A percentile compares a stretch with the other conserved stretches of the same genome.
These are phyloP conservation scores for Colletotrichum eleusines DNA, from an alignment of 2,329 filamentous ascomycete genomes.

Conservation along the genomic window DNA sequence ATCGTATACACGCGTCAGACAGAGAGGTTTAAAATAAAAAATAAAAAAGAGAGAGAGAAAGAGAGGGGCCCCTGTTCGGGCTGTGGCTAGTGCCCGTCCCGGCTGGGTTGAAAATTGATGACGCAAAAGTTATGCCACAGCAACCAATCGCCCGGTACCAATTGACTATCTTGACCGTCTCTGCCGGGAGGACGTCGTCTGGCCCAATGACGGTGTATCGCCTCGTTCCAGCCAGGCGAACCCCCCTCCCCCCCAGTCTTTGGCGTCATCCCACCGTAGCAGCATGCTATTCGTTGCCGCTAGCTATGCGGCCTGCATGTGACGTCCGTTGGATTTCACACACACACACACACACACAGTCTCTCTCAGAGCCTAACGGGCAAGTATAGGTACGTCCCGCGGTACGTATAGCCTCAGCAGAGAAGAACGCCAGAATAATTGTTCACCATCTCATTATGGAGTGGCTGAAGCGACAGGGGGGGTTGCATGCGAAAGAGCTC, in stretches of 20 bases:
- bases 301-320: conserved; percentile 37
- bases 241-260: conserved; percentile 29
- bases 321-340: conserved; percentile 33
- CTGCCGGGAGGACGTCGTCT: background rate
- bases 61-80: conserved; percentile 27
- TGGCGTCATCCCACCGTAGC: conserved; percentile 39
- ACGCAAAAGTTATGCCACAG: conserved; percentile 43
- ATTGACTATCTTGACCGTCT: conserved; percentile 21
- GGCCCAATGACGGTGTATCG: conserved; percentile 32
- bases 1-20: background rate
- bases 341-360: too few relatives aligned
- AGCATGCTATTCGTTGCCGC: conserved; percentile 23
- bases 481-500: background rate
- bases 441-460: conserved; percentile 33
- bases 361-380: conserved; percentile 5
- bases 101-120: conserved; percentile 41
- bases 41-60: too few relatives aligned
- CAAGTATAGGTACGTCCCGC: background rate
- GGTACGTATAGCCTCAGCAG: background rate
- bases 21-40: background rate
- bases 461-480: conserved; percentile 8
- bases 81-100: conserved; percentile 42
- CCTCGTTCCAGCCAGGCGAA: conserved; percentile 4
- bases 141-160: conserved; percentile 39
- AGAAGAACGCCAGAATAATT: background rate